phyloP scores from a whole-genome alignment of 495 filamentous ascomycete genomes.

The Hyaloscypha variabilis region DNA sequence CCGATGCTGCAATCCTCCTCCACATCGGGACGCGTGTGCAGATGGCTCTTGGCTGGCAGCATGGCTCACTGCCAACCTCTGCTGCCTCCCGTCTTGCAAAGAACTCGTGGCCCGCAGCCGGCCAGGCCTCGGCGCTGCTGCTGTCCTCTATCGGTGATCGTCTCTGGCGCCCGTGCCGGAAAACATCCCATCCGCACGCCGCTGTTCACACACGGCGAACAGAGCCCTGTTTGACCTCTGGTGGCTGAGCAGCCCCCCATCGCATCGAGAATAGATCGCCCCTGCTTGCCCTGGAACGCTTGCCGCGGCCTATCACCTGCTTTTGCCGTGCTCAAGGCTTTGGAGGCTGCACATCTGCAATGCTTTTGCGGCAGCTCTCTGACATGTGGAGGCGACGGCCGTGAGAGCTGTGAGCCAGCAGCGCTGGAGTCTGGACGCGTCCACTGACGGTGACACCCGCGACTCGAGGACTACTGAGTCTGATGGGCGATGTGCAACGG shows the following conservation, averaged over 20 bases:
- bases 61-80: too few species aligned
- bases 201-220: conserved; percentile 20
- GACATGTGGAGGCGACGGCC: conserved; percentile 11
- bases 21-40: neutral
- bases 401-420: neutral
- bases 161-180: neutral
- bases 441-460: too few species aligned
- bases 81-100: neutral
- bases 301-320: conserved; percentile 8
- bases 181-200: conserved; percentile 24
- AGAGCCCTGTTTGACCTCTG: conserved; percentile 22
- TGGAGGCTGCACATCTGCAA: conserved; percentile 14
- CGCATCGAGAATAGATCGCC: conserved; percentile 29
- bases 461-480: neutral
- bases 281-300: neutral
- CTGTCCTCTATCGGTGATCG: neutral
- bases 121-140: too few species aligned
- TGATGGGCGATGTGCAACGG: neutral
- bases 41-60: neutral
- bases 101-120: neutral
- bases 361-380: conserved; percentile 15
- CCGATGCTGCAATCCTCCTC: neutral
- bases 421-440: too few species aligned
- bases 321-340: neutral
- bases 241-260: conserved; percentile 21